These are phyloP conservation scores for Gossypium stocksii DNA, from an alignment of 345 rosid species.

Conservation along the genomic window DNA sequence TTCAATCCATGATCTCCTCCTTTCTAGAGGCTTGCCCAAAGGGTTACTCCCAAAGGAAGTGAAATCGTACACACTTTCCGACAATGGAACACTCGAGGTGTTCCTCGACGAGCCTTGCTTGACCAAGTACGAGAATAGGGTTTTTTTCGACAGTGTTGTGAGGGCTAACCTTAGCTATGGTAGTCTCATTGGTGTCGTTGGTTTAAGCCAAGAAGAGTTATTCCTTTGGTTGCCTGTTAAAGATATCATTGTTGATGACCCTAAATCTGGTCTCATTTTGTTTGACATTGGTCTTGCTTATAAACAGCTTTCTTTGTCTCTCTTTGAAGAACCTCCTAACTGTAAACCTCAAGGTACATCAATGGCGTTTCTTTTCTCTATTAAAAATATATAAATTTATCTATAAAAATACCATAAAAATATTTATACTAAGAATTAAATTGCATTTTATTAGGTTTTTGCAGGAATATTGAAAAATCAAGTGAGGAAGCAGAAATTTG, in stretches of 20 bases:
- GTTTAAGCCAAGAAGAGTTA: conserved; percentile 73
- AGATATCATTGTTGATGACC: conserved; percentile 74
- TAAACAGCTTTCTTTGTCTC: conserved; percentile 72
- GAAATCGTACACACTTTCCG: conserved; percentile 52
- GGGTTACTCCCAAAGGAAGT: conserved; percentile 80
- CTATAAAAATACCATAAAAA: rapidly evolving
- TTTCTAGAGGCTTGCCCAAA: conserved; percentile 70
- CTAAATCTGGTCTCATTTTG: conserved; percentile 67
- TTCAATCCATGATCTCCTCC: conserved; percentile 71
- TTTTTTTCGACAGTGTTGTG: conserved; percentile 60
- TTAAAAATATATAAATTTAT: no score
- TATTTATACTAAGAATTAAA: no score
- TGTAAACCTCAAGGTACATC: conserved; percentile 59
- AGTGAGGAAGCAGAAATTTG: conserved; percentile 48
- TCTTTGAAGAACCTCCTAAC: conserved; percentile 82
- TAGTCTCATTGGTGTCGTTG: conserved; percentile 65
- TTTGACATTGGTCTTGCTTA: conserved; percentile 87
- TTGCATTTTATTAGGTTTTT: neutral
- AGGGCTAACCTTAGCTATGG: conserved; percentile 86
- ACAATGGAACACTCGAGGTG: conserved; percentile 69
- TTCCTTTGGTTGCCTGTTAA: conserved; percentile 85
- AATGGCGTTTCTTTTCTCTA: neutral
- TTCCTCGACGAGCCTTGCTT: conserved; percentile 68
- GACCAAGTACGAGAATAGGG: conserved; percentile 62
- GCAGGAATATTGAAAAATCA: conserved; percentile 51